phyloP scores from a whole-genome alignment of 225 moss, liverwort and hornwort genomes.

The Sphagnum tenellum region DNA sequence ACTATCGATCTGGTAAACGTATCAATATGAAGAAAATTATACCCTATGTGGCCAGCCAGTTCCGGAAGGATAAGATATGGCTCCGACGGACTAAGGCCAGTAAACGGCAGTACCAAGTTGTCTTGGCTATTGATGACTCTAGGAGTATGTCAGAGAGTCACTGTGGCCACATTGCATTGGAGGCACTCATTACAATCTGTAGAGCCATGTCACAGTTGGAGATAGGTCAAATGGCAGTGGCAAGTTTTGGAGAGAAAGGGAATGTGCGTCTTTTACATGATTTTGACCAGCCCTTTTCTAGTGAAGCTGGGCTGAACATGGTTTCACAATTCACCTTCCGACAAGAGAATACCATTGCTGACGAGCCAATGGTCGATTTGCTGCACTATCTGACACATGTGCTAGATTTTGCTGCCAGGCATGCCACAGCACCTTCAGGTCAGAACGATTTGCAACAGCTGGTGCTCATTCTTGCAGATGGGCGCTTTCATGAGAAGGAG shows the following conservation, averaged over 20 bases:
- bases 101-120: constrained; percentile 94
- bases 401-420: constrained; percentile 65
- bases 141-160: constrained; percentile 96
- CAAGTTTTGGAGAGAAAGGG: constrained; percentile 94
- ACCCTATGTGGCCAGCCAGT: constrained; percentile 93
- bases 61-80: constrained; percentile 98
- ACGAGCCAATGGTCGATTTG: constrained; percentile 94
- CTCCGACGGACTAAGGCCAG: constrained; percentile 89
- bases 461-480: constrained; percentile 87
- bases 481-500: constrained; percentile 93
- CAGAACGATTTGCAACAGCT: constrained; percentile 77
- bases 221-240: constrained; percentile 97
- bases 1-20: constrained; percentile 89
- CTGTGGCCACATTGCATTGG: constrained; percentile 90
- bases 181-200: constrained; percentile 94
- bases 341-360: constrained; percentile 90
- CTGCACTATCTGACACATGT: constrained; percentile 70
- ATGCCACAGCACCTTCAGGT: constrained; percentile 54
- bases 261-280: constrained; percentile 85
- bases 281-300: constrained; percentile 89
- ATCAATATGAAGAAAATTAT: constrained; percentile 99
- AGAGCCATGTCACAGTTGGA: constrained; percentile 97
- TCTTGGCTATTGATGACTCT: constrained; percentile 92
- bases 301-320: constrained; percentile 79
- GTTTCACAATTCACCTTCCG: constrained; percentile 82